Conservation (phyloP, 208 protist species). For the Leishmania tarentolae region DNA sequence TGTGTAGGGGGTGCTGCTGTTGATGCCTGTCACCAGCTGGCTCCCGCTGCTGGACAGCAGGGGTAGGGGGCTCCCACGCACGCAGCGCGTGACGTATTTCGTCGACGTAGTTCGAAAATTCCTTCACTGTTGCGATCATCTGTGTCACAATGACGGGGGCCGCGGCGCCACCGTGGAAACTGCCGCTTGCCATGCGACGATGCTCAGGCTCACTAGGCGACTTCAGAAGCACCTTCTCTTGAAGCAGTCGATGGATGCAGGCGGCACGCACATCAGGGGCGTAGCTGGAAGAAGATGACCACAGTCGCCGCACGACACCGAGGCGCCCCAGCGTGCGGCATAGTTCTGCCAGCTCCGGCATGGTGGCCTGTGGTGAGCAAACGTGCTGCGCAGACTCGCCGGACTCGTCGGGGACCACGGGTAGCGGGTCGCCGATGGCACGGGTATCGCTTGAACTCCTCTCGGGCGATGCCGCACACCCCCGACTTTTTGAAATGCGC, state of each 20-base stretch:
- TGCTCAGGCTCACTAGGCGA: not conserved
- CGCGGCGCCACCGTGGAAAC: not conserved
- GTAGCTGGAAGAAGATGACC: conserved; percentile 30
- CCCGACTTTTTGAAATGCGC: not conserved
- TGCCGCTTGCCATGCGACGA: not conserved
- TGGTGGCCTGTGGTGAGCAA: not conserved
- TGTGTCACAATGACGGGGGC: conserved; percentile 38
- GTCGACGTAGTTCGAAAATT: conserved; percentile 26
- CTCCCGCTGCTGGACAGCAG: not conserved
- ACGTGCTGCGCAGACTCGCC: not conserved
- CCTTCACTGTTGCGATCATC: conserved; percentile 28
- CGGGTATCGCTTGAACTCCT: not conserved
- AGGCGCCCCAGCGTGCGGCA: conserved; percentile 18
- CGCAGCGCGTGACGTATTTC: conserved; percentile 22
- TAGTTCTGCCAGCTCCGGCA: conserved; percentile 18
- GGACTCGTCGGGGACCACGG: not conserved
- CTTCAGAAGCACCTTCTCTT: conserved; percentile 32
- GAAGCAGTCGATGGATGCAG: conserved; percentile 25
- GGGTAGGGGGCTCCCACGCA: not conserved
- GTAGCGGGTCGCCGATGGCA: not conserved
- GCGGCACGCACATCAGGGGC: conserved; percentile 7
- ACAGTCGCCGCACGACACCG: conserved; percentile 18
- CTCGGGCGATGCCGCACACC: not conserved
- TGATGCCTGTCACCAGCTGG: not conserved
- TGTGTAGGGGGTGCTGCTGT: not conserved